These are phyloP conservation scores for Geranium rotundifolium DNA, from an alignment of 345 rosid species.

Conservation along the genomic window DNA sequence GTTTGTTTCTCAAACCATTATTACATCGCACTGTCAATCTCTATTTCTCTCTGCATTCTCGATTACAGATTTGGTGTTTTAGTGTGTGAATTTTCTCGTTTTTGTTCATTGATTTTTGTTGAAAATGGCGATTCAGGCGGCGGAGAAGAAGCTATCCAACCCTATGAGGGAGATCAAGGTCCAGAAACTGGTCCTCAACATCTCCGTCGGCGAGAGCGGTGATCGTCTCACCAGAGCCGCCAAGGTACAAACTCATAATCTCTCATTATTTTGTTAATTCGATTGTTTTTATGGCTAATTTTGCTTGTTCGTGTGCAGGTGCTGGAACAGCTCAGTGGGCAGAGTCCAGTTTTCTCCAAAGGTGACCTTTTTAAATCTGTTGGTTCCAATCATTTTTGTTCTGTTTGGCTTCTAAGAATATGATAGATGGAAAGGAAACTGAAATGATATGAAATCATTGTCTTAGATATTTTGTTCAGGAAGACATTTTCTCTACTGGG, in stretches of 20 bases:
- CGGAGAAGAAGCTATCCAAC: constrained; percentile 30
- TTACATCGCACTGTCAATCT: not conserved
- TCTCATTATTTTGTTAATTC: not conserved
- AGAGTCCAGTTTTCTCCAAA: constrained; percentile 28
- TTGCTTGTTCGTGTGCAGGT: constrained; percentile 8
- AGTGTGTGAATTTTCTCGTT: not conserved
- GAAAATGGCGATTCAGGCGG: constrained; percentile 12
- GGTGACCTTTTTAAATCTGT: constrained; percentile 9
- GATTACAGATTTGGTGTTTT: not conserved
- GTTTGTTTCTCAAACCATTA: not conserved
- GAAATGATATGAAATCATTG: too few relatives aligned
- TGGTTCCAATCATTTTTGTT: too few relatives aligned
- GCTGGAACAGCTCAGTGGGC: constrained; percentile 33
- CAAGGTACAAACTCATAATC: constrained; percentile 11
- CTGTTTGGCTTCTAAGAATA: not conserved
- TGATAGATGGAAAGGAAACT: too few relatives aligned
- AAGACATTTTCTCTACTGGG: too few relatives aligned
- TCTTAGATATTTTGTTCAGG: too few relatives aligned
- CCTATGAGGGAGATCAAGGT: constrained; percentile 36
- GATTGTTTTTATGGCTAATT: not conserved
- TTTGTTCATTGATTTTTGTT: not conserved
- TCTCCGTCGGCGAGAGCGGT: constrained; percentile 32
- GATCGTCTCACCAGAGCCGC: constrained; percentile 33
- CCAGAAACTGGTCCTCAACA: constrained; percentile 32
- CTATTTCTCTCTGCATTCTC: not conserved